Base-by-base conservation (phyloP, 345 rosid genomes). In the Fremontodendron californicum region DNA sequence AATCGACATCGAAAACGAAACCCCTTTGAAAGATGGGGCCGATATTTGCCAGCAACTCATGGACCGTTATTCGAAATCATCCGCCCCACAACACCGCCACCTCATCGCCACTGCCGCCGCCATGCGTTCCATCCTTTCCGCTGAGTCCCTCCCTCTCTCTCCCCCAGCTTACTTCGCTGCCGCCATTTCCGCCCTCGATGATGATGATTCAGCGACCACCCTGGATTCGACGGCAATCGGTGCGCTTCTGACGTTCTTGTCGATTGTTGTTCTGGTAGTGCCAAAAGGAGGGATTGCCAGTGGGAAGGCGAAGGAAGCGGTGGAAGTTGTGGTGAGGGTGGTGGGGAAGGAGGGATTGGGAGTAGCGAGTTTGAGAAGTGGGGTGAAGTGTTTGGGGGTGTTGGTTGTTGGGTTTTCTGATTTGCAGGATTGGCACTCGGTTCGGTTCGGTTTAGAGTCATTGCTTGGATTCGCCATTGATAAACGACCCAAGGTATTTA, bases 31-130 rank as follows among this genome's bases (percentile, higher is more conserved):
- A 43, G 37, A 68, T 49, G 80, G 86, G 77, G 42, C 85, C 37
- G 98, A 96, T 72, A 79, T 96, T 74, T 96, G 91, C 84, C 92
- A 89, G 70, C 96, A 92, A 71, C 93, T 96, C 62, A 87, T 96
- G 89, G 92, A 90, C 81, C 98, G 99, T 31, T 96, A 96, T 65
- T 85, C 94, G 57, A 81, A 90, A 48, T 96, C 96, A 45, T 82
- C 97, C 1, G 98, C 99, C 54, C 82, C 89, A 0, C 98, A 96
- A 77, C 97, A 93, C 81, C 89, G 94, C 75, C 98, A 94, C 83
- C 95, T 94, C 57, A 81, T 93, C 52, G 98, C 98, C 73, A 88
- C 96, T 31, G 92, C 97, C 43, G 95, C 89, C 52, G 92, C 99
- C 25, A 89, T 92, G 85, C 97, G 96, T 66, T 90, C 99, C 37